Percentiles rank a stretch among this genome's conserved stretches.
These are phyloP conservation scores for Solanum hybrid DNA, from an alignment of 305 asterid genomes.

Conservation along the genomic window DNA sequence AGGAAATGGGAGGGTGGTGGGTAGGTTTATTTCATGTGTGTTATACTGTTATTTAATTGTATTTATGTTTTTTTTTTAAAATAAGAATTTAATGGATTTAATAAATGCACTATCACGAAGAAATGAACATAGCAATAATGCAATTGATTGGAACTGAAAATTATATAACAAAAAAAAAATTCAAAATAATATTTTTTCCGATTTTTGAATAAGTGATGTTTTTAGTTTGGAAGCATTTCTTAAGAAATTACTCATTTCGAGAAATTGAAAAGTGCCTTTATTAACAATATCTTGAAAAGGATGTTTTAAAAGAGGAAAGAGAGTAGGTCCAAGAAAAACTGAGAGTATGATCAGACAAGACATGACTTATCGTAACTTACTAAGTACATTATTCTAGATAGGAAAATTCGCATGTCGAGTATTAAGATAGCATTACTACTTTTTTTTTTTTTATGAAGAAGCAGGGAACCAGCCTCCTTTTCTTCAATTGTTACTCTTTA, in stretches of 20 bases:
- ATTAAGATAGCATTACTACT: too few species aligned
- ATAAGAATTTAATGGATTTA: conserved; percentile 21
- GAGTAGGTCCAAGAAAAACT: accelerated
- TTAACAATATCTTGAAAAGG: not conserved
- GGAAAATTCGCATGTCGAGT: not conserved
- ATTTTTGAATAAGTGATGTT: not conserved
- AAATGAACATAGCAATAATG: not conserved
- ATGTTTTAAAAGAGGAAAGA: not conserved
- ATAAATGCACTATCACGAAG: conserved; percentile 26
- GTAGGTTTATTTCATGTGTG: not conserved
- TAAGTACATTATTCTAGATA: not conserved
- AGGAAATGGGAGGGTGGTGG: conserved; percentile 30
- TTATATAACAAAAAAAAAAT: not conserved
- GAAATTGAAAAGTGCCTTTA: too few species aligned
- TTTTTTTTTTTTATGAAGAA: not conserved
- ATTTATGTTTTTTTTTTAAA: too few species aligned
- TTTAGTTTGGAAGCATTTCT: not conserved
- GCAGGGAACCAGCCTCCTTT: not conserved
- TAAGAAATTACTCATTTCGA: not conserved
- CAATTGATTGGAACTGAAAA: not conserved
- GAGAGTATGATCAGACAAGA: not conserved
- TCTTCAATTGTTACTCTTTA: not conserved
- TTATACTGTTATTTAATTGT: too few species aligned
- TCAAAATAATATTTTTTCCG: not conserved
- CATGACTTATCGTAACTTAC: not conserved